These are phyloP conservation scores for Pythium biforme DNA, from an alignment of 352 stramenopile genomes.

Conservation along the genomic window DNA sequence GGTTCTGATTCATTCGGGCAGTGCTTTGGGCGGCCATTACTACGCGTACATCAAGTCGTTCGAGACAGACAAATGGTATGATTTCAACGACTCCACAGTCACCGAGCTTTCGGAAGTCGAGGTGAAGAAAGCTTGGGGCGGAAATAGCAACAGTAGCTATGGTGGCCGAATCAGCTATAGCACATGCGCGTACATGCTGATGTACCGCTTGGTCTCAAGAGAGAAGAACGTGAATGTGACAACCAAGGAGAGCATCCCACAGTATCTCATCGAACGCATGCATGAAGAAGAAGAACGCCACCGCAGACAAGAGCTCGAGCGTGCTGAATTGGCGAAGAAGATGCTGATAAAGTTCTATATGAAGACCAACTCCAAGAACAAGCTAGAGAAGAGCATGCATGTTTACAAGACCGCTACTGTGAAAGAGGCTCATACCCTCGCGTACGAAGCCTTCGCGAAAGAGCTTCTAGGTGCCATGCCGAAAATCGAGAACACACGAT, in stretches of 20 bases:
- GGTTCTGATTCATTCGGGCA: conserved; percentile 92
- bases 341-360: conserved; percentile 80
- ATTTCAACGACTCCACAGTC: conserved; percentile 87
- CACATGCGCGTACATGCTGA: conserved; percentile 90
- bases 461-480: conserved; percentile 52
- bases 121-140: conserved; percentile 74
- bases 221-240: conserved; percentile 72
- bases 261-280: conserved; percentile 70
- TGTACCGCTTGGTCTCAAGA: conserved; percentile 79
- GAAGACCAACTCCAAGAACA: conserved; percentile 65
- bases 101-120: conserved; percentile 76
- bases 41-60: conserved; percentile 93
- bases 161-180: conserved; percentile 47
- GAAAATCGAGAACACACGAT: conserved; percentile 52
- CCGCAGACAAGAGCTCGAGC: conserved; percentile 54
- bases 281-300: conserved; percentile 63
- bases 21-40: conserved; percentile 91
- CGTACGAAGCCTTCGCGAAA: conserved; percentile 53
- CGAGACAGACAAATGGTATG: conserved; percentile 80
- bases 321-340: conserved; percentile 72
- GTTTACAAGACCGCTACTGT: conserved; percentile 78
- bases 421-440: conserved; percentile 41
- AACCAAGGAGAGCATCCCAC: conserved; percentile 53
- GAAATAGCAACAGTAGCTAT: conserved; percentile 38
- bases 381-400: conserved; percentile 65